Percentiles rank a stretch among this genome's conserved stretches.
These are phyloP conservation scores for Pleochaeta shiraiana DNA, from an alignment of 2,329 filamentous ascomycete species.

Conservation along the genomic window DNA sequence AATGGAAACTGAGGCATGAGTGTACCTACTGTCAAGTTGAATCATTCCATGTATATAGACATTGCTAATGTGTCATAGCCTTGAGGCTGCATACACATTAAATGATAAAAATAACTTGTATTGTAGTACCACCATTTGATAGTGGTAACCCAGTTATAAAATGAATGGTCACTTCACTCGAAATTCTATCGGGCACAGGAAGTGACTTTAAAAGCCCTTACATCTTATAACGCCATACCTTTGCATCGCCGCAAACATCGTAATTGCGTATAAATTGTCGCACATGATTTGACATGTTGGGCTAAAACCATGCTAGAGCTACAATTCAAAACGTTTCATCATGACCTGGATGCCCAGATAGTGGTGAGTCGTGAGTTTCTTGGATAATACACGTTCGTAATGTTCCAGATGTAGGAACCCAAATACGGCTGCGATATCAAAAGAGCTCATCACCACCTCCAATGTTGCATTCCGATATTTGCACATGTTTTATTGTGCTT, in stretches of 20 bases:
- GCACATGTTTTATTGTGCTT: background rate
- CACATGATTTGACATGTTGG: background rate
- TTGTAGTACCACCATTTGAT: background rate
- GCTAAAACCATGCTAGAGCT: background rate
- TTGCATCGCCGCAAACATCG: background rate
- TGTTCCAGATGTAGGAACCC: background rate
- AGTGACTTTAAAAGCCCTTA: background rate
- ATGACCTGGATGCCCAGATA: background rate
- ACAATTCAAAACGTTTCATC: background rate
- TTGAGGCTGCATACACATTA: too few relatives aligned
- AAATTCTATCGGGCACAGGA: background rate
- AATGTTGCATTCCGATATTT: background rate
- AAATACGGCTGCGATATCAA: background rate
- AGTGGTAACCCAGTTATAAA: background rate
- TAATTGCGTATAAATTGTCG: background rate
- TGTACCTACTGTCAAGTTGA: too few relatives aligned
- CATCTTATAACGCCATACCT: background rate
- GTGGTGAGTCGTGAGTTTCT: background rate
- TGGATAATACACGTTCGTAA: background rate
- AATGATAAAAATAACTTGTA: background rate
- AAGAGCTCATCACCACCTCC: background rate
- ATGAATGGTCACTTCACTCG: background rate
- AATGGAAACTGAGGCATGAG: too few relatives aligned
- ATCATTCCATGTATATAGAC: too few relatives aligned
- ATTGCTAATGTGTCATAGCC: too few relatives aligned